A percentile compares a stretch with the other conserved stretches of the same genome.
phyloP scores from a whole-genome alignment of 140 eudicot genomes.

The Oenanthe javanica region DNA sequence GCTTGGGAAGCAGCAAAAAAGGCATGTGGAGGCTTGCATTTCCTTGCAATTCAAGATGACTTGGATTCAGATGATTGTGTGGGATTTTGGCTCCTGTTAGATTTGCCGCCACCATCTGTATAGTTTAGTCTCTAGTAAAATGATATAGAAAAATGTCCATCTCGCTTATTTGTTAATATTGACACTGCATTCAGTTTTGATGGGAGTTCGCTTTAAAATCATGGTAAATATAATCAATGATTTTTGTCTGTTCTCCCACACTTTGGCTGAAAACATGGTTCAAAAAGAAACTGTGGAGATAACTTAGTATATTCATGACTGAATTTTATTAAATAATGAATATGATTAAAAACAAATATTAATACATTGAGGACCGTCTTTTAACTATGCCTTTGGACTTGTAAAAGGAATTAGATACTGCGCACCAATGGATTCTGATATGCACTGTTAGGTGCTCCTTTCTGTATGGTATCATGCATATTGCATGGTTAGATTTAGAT shows the following conservation, averaged over 20 bases:
- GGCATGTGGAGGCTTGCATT: constrained; percentile 81
- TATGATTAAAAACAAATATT: no score
- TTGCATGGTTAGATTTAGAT: no score
- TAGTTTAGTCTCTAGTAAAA: constrained; percentile 12
- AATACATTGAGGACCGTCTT: no score
- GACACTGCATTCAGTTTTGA: neutral
- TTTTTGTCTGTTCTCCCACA: neutral
- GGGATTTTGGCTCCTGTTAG: constrained; percentile 92
- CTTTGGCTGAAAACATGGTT: neutral
- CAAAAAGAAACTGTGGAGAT: no score
- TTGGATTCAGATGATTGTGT: constrained; percentile 86
- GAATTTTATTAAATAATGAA: no score
- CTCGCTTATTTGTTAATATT: neutral
- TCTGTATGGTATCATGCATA: no score
- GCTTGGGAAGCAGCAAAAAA: constrained; percentile 99
- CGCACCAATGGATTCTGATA: no score
- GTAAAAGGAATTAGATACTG: no score
- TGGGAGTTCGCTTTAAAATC: neutral
- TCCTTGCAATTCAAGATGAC: constrained; percentile 79
- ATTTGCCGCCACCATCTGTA: constrained; percentile 87
- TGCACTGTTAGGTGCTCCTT: no score
- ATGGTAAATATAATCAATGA: neutral
- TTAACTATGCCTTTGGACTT: no score
- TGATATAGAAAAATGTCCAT: neutral
- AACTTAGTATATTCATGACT: no score